phyloP scores from a whole-genome alignment of 768 basidiomycete genomes.

The Lactarius sp. region DNA sequence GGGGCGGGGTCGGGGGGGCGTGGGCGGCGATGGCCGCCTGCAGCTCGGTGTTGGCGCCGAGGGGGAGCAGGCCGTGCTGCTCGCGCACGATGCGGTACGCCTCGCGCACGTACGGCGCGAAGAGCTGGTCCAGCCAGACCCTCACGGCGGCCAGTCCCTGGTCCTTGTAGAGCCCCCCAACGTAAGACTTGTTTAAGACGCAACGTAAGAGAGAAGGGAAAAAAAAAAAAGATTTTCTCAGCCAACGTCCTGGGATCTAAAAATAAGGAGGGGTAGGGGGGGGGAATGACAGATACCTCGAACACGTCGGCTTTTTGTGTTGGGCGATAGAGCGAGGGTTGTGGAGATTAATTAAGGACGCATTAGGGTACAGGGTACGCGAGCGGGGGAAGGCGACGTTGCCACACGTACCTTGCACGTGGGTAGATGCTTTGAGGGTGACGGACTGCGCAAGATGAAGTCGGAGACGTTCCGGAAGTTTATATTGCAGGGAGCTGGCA shows the following conservation, averaged over 20 bases:
- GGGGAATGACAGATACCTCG: constrained; percentile 45
- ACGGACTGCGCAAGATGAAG: constrained; percentile 71
- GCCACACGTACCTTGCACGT: constrained; percentile 59
- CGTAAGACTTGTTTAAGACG: constrained; percentile 52
- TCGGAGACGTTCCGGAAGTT: constrained; percentile 53
- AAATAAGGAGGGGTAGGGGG: background rate
- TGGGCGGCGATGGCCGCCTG: constrained; percentile 27
- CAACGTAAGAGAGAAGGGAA: background rate
- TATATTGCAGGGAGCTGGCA: constrained; percentile 57
- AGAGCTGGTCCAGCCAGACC: constrained; percentile 56
- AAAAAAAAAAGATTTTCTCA: background rate
- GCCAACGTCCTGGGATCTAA: background rate
- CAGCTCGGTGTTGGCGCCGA: constrained; percentile 34
- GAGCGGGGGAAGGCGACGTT: background rate
- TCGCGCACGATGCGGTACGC: constrained; percentile 61
- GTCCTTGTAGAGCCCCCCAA: constrained; percentile 73
- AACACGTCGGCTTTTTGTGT: constrained; percentile 61
- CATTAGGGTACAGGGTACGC: constrained; percentile 10
- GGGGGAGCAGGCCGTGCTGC: constrained; percentile 57
- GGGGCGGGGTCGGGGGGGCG: constrained; percentile 21
- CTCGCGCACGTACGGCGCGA: constrained; percentile 55
- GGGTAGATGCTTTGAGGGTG: constrained; percentile 58
- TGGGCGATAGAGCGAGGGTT: constrained; percentile 9
- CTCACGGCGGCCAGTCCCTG: constrained; percentile 55
- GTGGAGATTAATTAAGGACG: background rate